Percentiles rank a stretch among this genome's conserved stretches.
Evolutionary conservation across 306 rosid species (phyloP).

Genomic region (Citrullus mucosospermus): DNA sequence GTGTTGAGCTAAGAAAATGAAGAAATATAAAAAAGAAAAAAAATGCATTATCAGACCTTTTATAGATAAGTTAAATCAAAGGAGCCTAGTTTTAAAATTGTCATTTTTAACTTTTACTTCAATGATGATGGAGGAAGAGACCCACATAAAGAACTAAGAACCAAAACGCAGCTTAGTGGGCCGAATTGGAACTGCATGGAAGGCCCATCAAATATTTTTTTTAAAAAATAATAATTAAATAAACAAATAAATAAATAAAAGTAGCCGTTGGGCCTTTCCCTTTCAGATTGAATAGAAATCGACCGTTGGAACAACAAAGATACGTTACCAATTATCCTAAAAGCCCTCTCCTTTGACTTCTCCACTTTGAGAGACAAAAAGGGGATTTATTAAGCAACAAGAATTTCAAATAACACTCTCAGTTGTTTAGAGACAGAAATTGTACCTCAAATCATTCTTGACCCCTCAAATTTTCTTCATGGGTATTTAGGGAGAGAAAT

Average conservation of each 20-base stretch:
- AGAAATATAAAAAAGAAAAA: not conserved
- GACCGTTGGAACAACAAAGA: conserved; percentile 73
- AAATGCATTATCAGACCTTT: not conserved
- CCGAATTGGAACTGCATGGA: conserved; percentile 4
- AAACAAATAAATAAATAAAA: not conserved
- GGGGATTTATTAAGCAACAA: conserved; percentile 7
- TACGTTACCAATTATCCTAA: conserved; percentile 20
- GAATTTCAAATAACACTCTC: conserved; percentile 4
- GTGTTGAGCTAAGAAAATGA: not conserved
- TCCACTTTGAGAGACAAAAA: conserved; percentile 27
- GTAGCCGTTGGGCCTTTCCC: conserved; percentile 54
- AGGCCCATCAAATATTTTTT: conserved; percentile 6
- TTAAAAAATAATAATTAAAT: too few relatives aligned
- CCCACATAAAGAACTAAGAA: not conserved
- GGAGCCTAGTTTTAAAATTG: not conserved
- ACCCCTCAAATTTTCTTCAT: conserved; percentile 20
- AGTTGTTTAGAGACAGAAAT: conserved; percentile 4
- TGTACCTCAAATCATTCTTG: conserved; percentile 3
- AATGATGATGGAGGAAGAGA: not conserved
- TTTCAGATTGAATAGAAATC: conserved; percentile 16
- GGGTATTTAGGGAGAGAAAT: conserved; percentile 17
- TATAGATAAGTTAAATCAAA: not conserved
- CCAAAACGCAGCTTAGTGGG: not conserved
- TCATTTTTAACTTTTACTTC: not conserved
- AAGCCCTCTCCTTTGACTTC: conserved; percentile 31